Conservation (phyloP, 768 basidiomycete species). For the Suillus discolor region DNA sequence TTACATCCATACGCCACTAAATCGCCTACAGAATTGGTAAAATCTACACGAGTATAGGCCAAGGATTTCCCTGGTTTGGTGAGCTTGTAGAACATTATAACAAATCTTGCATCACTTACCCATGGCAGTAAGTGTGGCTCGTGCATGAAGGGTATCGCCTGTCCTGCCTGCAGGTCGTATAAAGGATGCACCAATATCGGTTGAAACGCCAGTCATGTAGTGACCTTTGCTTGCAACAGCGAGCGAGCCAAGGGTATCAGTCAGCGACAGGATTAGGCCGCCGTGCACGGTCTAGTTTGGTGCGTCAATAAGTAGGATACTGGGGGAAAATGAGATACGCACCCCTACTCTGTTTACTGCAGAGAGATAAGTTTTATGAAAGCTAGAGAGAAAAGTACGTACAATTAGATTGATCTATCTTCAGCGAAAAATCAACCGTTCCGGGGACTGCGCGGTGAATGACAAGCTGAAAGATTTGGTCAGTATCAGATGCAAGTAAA, state of each 20-base stretch:
- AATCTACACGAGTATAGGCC: slow-evolving; percentile 82
- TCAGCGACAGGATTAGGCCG: slow-evolving; percentile 78
- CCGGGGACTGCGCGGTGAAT: slow-evolving; percentile 73
- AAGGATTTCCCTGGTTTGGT: slow-evolving; percentile 63
- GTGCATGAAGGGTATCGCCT: slow-evolving; percentile 68
- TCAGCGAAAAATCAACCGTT: slow-evolving; percentile 65
- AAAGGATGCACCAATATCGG: slow-evolving; percentile 79
- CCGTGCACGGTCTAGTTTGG: slow-evolving; percentile 64
- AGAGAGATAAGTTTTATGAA: slow-evolving; percentile 4
- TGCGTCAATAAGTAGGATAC: slow-evolving; percentile 1
- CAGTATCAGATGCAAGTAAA: not conserved
- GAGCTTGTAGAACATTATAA: not conserved
- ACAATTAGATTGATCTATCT: slow-evolving; percentile 78
- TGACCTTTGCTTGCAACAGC: slow-evolving; percentile 83
- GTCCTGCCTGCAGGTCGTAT: slow-evolving; percentile 73
- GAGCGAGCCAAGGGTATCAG: slow-evolving; percentile 83
- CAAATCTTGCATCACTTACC: slow-evolving; percentile 40
- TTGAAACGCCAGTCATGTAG: slow-evolving; percentile 87
- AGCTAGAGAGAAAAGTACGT: slow-evolving; percentile 24
- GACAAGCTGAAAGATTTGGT: slow-evolving; percentile 49
- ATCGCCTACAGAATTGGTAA: slow-evolving; percentile 62
- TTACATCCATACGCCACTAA: slow-evolving; percentile 82
- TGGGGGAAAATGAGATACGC: slow-evolving; percentile 25
- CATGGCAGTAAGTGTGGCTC: slow-evolving; percentile 67
- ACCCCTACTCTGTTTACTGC: slow-evolving; percentile 85